Base-by-base conservation (phyloP, 1,284 basidiomycete species). In the Flammula alnicola region DNA sequence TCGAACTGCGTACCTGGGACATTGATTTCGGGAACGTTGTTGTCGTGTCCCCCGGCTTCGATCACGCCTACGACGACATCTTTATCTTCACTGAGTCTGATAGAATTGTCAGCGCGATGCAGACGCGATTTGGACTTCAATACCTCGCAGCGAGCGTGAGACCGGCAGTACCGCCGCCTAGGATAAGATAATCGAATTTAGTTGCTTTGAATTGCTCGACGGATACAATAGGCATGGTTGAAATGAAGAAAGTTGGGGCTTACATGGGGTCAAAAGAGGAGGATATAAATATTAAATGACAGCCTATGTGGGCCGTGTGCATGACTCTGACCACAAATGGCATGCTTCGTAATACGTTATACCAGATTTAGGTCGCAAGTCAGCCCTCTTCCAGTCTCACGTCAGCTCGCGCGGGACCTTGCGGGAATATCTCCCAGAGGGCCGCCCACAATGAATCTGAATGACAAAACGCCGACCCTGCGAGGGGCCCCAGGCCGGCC, bases 21-120 rank as follows among this genome's bases (percentile, higher is more conserved):
- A 25, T 51, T 39, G 20, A 51, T 45, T 14, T 41, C 30, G 2
- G 78, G 77, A 51, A 74, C 71, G 60, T 81, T 75, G 73, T 56
- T 3, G 16, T 35, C 14, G 10, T 32, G 30, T 12, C 41, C 46
- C 25, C 60, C 61, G 17, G 60, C 61, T 44, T 63, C 61, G 20
- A 63, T 55, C 16, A 63, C 57, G 25, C 59, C 60, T 19, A 63
- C 58, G 5, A 39, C 40, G 16, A 48, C 43, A 22, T 43, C 10
- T 25, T 43, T 7, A 25, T 43, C 30, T 22, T 43, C 41, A 22
- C 41, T 43, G 17, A 43, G 30, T 25, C 41, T 43, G 8, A n/a
- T 33, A 33, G 16, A 20, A 10, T n/a, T 3, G 5, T 33, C 5
- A 43, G 9, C 3, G 12, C 40, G 11, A 9, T 42, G 19, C 11